Evolutionary conservation across 2,329 filamentous ascomycete genomes (phyloP), one percentile per base, ranked within the genome.

Genomic region (Sarocladium strictum): DNA sequence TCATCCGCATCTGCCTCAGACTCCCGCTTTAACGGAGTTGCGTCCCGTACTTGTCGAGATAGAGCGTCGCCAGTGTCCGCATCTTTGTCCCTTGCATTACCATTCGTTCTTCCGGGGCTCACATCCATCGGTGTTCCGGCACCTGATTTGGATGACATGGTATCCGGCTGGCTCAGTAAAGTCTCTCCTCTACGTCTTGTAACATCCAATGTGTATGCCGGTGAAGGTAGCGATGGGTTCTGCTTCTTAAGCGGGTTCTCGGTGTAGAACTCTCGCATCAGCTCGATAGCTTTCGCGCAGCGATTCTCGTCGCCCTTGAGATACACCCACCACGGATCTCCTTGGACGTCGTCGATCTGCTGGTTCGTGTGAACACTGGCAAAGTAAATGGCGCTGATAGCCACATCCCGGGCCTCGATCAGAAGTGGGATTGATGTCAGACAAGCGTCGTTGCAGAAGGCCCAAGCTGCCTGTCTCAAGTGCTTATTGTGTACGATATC

Each of bases 381-480:
- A 57, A 93, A 94, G 71, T 95, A 97, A 24, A 99, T 81, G 17
- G 91, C 86, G 24, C 85, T 86, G 29, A 93, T 87, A 15, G 93
- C 91, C 53, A 97, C 89, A 37, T 90, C 89, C 38, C 85, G 82
- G 15, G 90, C 83, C 19, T 84, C 83, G 68, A 92, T 87, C 27
- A 95, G 77, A 2, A 99, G 79, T 57, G 92, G 95, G 50, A 97
- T 77, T 38, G 86, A 83, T 1, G 93, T 97, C 57, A 93, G 83
- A 60, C 85, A 89, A 19, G 87, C 88, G 70, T 99, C 94, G 66
- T 95, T 97, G 59, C 96, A 84, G 64, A 97, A 97, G 0, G 90
- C 87, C 91, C 94, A 97, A 1, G 90, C 88, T 0, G 89, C 84
- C 69, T 96, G 92, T 54, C 93, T 83, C 27, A 97, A 73, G 54